Percentiles rank a stretch among this genome's conserved stretches.
Conservation (phyloP, 2,329 filamentous ascomycete species). For the Apiospora koreana region DNA sequence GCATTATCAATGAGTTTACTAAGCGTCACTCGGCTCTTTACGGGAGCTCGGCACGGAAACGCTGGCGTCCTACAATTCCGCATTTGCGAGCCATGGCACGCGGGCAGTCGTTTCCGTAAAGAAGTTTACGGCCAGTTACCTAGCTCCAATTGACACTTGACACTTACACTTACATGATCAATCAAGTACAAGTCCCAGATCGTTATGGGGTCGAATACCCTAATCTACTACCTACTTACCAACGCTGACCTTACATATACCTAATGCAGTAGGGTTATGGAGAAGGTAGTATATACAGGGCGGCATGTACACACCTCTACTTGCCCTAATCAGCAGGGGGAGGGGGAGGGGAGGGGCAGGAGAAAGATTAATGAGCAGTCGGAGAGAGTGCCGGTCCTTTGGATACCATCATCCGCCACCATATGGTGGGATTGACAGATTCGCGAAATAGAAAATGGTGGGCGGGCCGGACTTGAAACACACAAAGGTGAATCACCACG, state of each 20-base stretch:
- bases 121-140: background rate
- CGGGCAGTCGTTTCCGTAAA: background rate
- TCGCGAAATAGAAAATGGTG: background rate
- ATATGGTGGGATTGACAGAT: conserved; percentile 5
- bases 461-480: background rate
- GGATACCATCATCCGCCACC: conserved; percentile 3
- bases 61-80: conserved; percentile 1
- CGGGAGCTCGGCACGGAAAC: conserved; percentile 1
- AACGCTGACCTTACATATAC: background rate
- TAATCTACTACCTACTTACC: no score
- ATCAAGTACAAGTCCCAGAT: background rate
- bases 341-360: no score
- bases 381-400: background rate
- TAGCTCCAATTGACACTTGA: no score
- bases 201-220: conserved; percentile 6
- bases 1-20: background rate
- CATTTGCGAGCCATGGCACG: background rate
- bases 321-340: conserved; percentile 4
- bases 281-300: background rate
- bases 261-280: conserved; percentile 4
- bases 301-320: background rate
- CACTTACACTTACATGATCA: background rate
- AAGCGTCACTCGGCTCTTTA: background rate
- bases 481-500: background rate
- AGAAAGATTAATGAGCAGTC: background rate